phyloP scores from a whole-genome alignment of 257 asterid species.

The Primulina eburnea region DNA sequence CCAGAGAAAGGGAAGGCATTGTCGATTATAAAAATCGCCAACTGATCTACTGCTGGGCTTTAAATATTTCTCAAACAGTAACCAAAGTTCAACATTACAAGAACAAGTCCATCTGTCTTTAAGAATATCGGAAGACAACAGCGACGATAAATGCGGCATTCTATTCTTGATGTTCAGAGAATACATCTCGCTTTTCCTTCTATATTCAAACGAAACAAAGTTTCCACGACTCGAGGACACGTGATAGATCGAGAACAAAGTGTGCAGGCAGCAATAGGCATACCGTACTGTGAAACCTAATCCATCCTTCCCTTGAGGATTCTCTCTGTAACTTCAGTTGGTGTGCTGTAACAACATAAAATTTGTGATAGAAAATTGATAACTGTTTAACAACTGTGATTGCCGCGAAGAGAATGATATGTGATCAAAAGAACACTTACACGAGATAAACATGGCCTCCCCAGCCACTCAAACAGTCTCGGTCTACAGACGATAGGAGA shows the following conservation, averaged over 20 bases:
- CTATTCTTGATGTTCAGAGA: background rate
- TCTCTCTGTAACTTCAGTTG: slow-evolving; percentile 83
- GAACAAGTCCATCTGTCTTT: background rate
- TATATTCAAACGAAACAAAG: background rate
- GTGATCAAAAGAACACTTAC: slow-evolving; percentile 42
- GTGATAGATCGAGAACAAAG: background rate
- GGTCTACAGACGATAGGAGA: slow-evolving; percentile 77
- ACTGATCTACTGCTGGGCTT: background rate
- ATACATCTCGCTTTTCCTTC: background rate
- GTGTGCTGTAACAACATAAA: slow-evolving; percentile 58
- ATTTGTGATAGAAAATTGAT: background rate
- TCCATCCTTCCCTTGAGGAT: slow-evolving; percentile 35
- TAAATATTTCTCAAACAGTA: background rate
- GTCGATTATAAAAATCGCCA: background rate
- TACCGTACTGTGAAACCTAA: background rate
- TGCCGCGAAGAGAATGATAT: background rate
- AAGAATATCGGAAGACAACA: background rate
- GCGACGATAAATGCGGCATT: background rate
- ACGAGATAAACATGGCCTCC: slow-evolving; percentile 96
- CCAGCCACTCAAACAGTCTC: slow-evolving; percentile 99
- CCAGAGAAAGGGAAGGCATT: too few relatives aligned
- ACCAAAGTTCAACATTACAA: background rate
- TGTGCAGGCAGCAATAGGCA: background rate
- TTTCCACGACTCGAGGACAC: too few relatives aligned
- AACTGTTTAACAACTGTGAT: slow-evolving; percentile 2